A percentile compares a stretch with the other conserved stretches of the same genome.
These are phyloP conservation scores for Solanum boliviense DNA, from an alignment of 257 asterid species.

Conservation along the genomic window DNA sequence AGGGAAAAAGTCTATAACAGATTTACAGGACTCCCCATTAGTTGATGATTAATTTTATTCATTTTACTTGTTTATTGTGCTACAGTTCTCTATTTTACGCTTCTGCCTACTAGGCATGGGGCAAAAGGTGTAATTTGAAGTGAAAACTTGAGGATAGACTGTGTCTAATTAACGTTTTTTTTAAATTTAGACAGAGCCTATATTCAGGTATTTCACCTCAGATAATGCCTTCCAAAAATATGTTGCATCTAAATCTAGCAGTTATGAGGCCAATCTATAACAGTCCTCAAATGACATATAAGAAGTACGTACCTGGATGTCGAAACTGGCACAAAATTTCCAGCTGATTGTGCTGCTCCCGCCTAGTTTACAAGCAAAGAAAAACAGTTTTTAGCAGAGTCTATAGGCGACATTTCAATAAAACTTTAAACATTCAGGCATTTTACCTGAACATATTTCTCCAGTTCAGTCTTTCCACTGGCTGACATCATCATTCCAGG, in stretches of 20 bases:
- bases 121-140: background rate
- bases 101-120: background rate
- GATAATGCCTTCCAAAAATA: background rate
- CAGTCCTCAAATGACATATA: background rate
- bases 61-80: background rate
- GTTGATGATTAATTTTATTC: background rate
- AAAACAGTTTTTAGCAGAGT: background rate
- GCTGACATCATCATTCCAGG: slow-evolving; percentile 59
- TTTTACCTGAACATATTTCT: slow-evolving; percentile 60
- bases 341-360: slow-evolving; percentile 38
- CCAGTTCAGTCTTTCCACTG: slow-evolving; percentile 39
- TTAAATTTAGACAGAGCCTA: background rate
- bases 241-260: background rate
- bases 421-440: background rate
- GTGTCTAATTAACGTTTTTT: background rate
- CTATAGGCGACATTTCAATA: background rate
- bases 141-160: background rate
- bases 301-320: slow-evolving; percentile 49
- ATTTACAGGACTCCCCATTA: background rate
- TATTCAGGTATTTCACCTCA: background rate
- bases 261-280: background rate
- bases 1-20: background rate
- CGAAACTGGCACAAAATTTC: slow-evolving; percentile 43
- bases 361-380: slow-evolving; percentile 24
- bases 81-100: background rate